A percentile compares a stretch with the other conserved stretches of the same genome.
Conservation (phyloP, 2,329 filamentous ascomycete genomes). For the Pyrenophora teres region DNA sequence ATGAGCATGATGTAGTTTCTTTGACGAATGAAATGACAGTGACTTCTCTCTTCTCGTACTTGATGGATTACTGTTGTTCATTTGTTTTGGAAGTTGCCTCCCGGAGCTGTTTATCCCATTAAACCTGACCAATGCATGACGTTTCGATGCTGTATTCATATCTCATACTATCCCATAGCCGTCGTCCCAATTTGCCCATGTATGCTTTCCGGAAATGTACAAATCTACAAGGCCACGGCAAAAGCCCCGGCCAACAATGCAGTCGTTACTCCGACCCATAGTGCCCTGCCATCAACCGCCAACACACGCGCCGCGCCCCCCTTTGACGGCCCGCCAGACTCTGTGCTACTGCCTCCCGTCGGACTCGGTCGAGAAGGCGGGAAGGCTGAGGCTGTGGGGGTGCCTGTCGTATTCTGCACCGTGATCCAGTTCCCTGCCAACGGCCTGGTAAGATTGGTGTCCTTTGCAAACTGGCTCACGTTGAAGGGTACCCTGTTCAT, state of each 20-base stretch:
- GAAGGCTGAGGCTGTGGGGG: slow-evolving; percentile 22
- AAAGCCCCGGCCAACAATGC: slow-evolving; percentile 25
- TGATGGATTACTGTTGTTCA: no score
- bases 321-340: neutral
- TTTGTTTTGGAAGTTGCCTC: no score
- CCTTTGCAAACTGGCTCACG: slow-evolving; percentile 40
- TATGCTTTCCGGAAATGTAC: neutral
- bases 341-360: slow-evolving; percentile 6
- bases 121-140: no score
- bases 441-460: slow-evolving; percentile 33
- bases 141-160: neutral
- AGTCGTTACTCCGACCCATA: slow-evolving; percentile 3
- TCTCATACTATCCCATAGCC: neutral
- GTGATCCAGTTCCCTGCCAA: slow-evolving; percentile 49
- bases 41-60: no score
- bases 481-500: slow-evolving; percentile 42
- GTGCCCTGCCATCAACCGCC: slow-evolving; percentile 11
- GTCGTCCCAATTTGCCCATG: no score
- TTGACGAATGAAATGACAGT: no score
- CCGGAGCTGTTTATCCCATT: no score
- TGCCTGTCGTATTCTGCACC: slow-evolving; percentile 40
- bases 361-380: slow-evolving; percentile 24
- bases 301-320: slow-evolving; percentile 15
- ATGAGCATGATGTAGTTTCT: neutral
- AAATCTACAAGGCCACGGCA: slow-evolving; percentile 26